phyloP scores from a whole-genome alignment of 2,329 filamentous ascomycete species.

The Davidsoniella australis region DNA sequence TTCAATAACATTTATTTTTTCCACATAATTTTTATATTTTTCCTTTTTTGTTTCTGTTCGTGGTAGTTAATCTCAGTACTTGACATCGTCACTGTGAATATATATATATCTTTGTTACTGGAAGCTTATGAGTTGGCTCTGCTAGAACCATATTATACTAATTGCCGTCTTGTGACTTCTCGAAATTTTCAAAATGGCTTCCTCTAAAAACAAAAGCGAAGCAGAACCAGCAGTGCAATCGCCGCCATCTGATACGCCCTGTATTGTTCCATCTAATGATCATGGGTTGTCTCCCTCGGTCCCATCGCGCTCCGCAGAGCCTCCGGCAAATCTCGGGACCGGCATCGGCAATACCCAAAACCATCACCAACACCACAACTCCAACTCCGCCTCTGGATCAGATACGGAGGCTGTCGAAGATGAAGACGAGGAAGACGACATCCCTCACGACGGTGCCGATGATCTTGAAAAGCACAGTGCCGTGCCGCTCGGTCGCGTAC shows the following conservation, averaged over 20 bases:
- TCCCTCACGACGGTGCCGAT: not conserved
- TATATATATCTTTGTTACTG: no score
- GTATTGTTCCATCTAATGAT: no score
- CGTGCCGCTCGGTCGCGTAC: not conserved
- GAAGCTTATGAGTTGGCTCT: no score
- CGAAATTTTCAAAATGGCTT: no score
- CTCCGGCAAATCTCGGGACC: not conserved
- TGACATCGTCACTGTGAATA: not conserved
- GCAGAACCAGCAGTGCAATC: no score
- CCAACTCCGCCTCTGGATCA: not conserved
- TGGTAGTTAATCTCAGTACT: not conserved
- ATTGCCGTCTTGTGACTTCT: no score
- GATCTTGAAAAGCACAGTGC: constrained; percentile 1
- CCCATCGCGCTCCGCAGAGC: not conserved
- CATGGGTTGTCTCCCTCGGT: not conserved
- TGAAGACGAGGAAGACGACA: constrained; percentile 1
- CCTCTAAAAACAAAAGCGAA: no score
- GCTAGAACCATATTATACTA: no score
- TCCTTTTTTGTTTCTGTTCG: not conserved
- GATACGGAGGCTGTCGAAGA: not conserved
- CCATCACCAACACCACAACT: not conserved
- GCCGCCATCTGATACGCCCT: no score
- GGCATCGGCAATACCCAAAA: not conserved
- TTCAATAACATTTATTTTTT: not conserved
- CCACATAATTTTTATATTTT: not conserved